These are phyloP conservation scores for Trametes villosa DNA, from an alignment of 768 basidiomycete genomes.

Conservation along the genomic window DNA sequence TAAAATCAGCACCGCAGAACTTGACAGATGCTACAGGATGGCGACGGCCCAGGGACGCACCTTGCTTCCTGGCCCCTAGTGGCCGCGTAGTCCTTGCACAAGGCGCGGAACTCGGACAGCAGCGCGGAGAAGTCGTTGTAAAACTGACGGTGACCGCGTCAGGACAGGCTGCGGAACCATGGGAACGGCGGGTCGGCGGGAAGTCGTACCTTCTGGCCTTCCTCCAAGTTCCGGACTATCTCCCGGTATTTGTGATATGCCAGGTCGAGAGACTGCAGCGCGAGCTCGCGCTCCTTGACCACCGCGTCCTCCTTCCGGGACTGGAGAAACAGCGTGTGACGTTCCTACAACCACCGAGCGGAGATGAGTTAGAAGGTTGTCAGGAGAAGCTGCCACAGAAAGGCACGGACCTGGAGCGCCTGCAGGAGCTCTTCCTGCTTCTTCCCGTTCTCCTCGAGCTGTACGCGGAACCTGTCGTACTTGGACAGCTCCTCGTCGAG, in stretches of 20 bases:
- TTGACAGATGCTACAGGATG: background rate
- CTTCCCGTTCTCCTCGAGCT: constrained; percentile 58
- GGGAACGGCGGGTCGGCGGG: background rate
- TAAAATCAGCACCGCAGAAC: background rate
- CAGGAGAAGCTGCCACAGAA: background rate
- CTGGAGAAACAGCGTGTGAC: constrained; percentile 74
- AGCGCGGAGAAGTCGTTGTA: constrained; percentile 85
- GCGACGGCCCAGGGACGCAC: constrained; percentile 45
- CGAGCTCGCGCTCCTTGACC: constrained; percentile 80
- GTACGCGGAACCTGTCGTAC: constrained; percentile 67
- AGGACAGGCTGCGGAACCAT: background rate
- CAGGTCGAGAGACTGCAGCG: constrained; percentile 79
- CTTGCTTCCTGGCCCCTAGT: constrained; percentile 74
- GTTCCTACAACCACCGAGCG: constrained; percentile 44
- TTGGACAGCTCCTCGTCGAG: constrained; percentile 80
- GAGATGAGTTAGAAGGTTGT: background rate
- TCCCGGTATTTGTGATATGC: constrained; percentile 90
- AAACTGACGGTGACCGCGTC: constrained; percentile 56
- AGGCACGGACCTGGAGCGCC: constrained; percentile 62
- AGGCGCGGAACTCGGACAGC: constrained; percentile 72
- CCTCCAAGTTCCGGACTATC: constrained; percentile 81
- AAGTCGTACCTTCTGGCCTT: constrained; percentile 75
- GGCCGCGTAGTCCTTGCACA: constrained; percentile 75
- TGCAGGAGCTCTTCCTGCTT: constrained; percentile 70
- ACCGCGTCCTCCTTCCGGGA: constrained; percentile 78